These are phyloP conservation scores for Alternaria gaisen DNA, from an alignment of 2,329 filamentous ascomycete genomes.

Conservation along the genomic window DNA sequence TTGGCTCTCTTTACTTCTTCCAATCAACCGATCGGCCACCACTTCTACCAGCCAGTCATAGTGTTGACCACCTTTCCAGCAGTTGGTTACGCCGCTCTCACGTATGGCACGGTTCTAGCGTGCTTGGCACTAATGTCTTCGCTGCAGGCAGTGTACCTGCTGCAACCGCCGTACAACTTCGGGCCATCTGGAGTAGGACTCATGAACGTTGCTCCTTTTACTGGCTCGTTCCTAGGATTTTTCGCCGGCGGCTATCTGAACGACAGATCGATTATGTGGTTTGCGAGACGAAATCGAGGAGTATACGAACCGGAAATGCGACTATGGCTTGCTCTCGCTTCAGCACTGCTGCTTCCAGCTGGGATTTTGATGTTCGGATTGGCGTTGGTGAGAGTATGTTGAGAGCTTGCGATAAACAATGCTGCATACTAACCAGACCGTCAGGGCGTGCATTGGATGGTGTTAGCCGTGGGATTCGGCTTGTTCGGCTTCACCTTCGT, in stretches of 20 bases:
- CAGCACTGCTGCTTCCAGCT: conserved; percentile 43
- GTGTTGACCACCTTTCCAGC: conserved; percentile 52
- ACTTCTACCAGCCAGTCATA: conserved; percentile 50
- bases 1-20: conserved; percentile 51
- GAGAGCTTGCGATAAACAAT: conserved; percentile 1
- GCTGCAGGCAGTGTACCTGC: conserved; percentile 49
- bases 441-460: conserved; percentile 36
- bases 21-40: conserved; percentile 27
- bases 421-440: conserved; percentile 1
- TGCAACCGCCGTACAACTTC: conserved; percentile 54
- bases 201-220: conserved; percentile 53
- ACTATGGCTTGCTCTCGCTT: conserved; percentile 51
- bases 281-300: conserved; percentile 51
- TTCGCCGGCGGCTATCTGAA: conserved; percentile 31
- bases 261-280: conserved; percentile 38
- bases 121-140: conserved; percentile 53
- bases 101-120: conserved; percentile 49
- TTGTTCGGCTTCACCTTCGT: conserved; percentile 51
- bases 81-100: conserved; percentile 46
- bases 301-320: conserved; percentile 58
- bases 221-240: conserved; percentile 50
- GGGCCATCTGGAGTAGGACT: conserved; percentile 50
- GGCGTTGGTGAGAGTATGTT: conserved; percentile 29
- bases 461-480: conserved; percentile 50
- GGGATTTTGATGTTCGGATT: conserved; percentile 55